A percentile compares a stretch with the other conserved stretches of the same genome.
Conservation (phyloP, 2,329 filamentous ascomycete species). For the Cucurbitaria berberidis region DNA sequence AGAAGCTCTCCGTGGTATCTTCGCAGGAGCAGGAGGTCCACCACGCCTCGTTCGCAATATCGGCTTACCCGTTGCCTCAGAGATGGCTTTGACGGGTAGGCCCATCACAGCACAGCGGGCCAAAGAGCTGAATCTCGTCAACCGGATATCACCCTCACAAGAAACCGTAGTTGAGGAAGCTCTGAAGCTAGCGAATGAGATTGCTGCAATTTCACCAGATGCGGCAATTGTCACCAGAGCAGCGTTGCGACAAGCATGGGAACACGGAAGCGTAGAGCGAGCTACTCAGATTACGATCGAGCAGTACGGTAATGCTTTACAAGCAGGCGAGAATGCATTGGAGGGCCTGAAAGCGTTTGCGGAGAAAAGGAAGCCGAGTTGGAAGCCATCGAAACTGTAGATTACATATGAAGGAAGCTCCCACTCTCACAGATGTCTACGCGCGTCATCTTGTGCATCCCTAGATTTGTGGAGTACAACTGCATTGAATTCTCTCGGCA, state of each 20-base stretch:
- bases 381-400: slow-evolving; percentile 58
- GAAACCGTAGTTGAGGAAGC: slow-evolving; percentile 46
- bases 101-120: slow-evolving; percentile 55
- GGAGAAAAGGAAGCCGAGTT: slow-evolving; percentile 57
- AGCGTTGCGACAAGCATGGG: slow-evolving; percentile 43
- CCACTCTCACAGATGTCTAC: neutral
- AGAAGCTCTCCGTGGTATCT: slow-evolving; percentile 62
- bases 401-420: neutral
- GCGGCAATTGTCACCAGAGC: slow-evolving; percentile 47
- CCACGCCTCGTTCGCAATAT: slow-evolving; percentile 58
- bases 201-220: slow-evolving; percentile 47
- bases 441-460: neutral
- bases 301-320: slow-evolving; percentile 50
- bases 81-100: slow-evolving; percentile 58
- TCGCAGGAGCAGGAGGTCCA: slow-evolving; percentile 60
- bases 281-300: slow-evolving; percentile 53
- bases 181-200: slow-evolving; percentile 44
- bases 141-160: slow-evolving; percentile 46
- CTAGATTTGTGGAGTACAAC: neutral
- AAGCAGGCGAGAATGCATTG: slow-evolving; percentile 56
- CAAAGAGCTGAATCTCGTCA: slow-evolving; percentile 51
- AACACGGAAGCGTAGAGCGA: slow-evolving; percentile 45
- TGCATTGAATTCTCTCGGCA: neutral
- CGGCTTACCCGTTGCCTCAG: slow-evolving; percentile 57
- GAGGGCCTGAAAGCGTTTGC: slow-evolving; percentile 61